phyloP scores from a whole-genome alignment of 768 basidiomycete genomes.

The Hygrophorus pudorinus region DNA sequence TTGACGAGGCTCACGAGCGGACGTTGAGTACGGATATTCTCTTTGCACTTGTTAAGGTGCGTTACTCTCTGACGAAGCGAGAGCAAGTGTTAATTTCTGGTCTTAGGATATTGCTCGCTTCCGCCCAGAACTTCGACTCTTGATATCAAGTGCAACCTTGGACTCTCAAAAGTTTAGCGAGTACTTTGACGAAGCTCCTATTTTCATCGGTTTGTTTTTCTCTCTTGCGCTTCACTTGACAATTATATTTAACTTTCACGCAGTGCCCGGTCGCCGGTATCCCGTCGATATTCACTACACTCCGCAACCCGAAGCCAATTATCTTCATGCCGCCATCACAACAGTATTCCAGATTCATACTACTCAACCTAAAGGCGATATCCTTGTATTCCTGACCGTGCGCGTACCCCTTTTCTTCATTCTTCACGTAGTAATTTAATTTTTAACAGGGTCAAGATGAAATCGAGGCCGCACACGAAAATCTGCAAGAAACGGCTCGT shows the following conservation, averaged over 20 bases:
- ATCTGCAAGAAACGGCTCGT: slow-evolving; percentile 88
- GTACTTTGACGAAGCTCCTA: slow-evolving; percentile 94
- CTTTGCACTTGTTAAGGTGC: slow-evolving; percentile 95
- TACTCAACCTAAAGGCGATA: slow-evolving; percentile 95
- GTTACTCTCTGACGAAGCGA: slow-evolving; percentile 23
- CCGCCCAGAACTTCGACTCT: slow-evolving; percentile 82
- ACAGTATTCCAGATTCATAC: slow-evolving; percentile 99
- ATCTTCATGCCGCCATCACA: slow-evolving; percentile 96
- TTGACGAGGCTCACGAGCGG: slow-evolving; percentile 97
- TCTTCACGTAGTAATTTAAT: slow-evolving; percentile 2
- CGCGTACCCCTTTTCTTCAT: slow-evolving; percentile 16
- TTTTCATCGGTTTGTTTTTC: slow-evolving; percentile 68
- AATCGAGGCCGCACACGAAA: slow-evolving; percentile 96
- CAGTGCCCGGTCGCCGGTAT: slow-evolving; percentile 94
- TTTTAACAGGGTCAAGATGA: slow-evolving; percentile 87
- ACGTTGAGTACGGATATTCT: slow-evolving; percentile 98
- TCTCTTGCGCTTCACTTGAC: slow-evolving; percentile 6
- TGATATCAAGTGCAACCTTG: slow-evolving; percentile 96
- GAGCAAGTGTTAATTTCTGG: slow-evolving; percentile 18
- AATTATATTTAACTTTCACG: background rate
- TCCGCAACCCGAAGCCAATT: slow-evolving; percentile 98
- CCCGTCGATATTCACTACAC: slow-evolving; percentile 99
- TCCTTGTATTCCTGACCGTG: slow-evolving; percentile 94
- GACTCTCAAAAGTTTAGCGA: slow-evolving; percentile 97
- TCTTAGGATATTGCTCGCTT: slow-evolving; percentile 90